phyloP scores from a whole-genome alignment of 2,329 filamentous ascomycete genomes.

The Penicillium janthinellum region DNA sequence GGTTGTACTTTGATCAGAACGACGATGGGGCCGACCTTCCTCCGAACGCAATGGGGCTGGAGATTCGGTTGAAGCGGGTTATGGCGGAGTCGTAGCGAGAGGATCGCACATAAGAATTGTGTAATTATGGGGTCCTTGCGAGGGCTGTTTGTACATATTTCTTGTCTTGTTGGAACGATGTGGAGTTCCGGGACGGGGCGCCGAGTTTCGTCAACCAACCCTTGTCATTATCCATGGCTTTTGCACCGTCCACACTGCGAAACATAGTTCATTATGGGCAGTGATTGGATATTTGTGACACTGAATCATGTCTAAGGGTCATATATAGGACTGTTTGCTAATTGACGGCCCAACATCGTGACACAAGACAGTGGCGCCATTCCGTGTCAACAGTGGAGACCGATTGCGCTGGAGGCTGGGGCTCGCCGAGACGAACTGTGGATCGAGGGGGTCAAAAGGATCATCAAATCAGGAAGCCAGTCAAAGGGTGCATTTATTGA shows the following conservation, averaged over 20 bases:
- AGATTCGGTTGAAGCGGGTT: constrained; percentile 25
- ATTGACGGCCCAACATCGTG: neutral
- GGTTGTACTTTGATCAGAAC: constrained; percentile 29
- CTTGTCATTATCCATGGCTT: neutral
- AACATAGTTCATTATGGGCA: neutral
- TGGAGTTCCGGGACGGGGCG: neutral
- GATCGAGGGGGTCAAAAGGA: neutral
- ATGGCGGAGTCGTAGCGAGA: constrained; percentile 16
- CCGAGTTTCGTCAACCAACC: neutral
- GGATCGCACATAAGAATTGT: neutral
- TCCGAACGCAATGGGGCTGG: constrained; percentile 23
- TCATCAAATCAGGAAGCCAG: neutral
- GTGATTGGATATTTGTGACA: neutral
- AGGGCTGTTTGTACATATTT: neutral
- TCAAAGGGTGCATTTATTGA: neutral
- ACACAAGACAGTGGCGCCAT: neutral
- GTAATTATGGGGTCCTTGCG: neutral
- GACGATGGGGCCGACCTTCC: constrained; percentile 28
- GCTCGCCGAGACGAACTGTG: constrained; percentile 10
- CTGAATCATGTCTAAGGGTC: neutral
- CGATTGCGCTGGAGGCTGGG: constrained; percentile 4
- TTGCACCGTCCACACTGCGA: neutral
- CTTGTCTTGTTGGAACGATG: neutral
- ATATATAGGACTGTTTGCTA: neutral
- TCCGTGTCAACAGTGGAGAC: neutral